Conservation (phyloP, 1,284 basidiomycete species). For the Heliocybe sulcata region DNA sequence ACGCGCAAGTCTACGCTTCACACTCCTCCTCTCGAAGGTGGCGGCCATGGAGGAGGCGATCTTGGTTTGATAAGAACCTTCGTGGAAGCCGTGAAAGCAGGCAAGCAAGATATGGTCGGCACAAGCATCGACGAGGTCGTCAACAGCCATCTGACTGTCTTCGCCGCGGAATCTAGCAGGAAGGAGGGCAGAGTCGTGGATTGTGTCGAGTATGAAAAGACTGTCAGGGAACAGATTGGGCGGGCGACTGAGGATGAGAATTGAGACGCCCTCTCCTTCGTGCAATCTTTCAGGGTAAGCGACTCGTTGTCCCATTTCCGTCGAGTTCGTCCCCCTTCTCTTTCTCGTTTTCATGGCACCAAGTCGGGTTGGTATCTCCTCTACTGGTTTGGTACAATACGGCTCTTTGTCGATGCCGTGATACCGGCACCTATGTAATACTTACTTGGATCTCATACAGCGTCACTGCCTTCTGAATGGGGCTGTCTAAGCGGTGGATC, state of each 20-base stretch:
- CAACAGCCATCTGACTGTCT: slow-evolving; percentile 75
- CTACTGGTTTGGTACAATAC: too few species aligned
- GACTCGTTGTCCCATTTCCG: too few species aligned
- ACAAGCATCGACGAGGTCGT: slow-evolving; percentile 65
- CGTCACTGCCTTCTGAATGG: too few species aligned
- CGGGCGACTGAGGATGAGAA: neutral
- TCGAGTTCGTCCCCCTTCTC: too few species aligned
- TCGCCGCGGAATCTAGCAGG: slow-evolving; percentile 77
- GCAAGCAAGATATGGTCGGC: slow-evolving; percentile 55
- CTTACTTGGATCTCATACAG: too few species aligned
- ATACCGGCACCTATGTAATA: too few species aligned
- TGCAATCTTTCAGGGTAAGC: neutral
- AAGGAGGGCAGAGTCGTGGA: slow-evolving; percentile 60
- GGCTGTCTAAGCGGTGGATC: neutral
- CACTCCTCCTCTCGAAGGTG: slow-evolving; percentile 49
- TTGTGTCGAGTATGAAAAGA: slow-evolving; percentile 50
- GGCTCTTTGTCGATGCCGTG: too few species aligned
- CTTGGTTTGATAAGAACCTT: slow-evolving; percentile 65
- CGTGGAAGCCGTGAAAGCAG: slow-evolving; percentile 60
- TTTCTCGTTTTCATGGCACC: too few species aligned
- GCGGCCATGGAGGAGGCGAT: slow-evolving; percentile 81
- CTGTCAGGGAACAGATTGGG: slow-evolving; percentile 28
- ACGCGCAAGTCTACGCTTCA: slow-evolving; percentile 40
- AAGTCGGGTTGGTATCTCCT: too few species aligned
- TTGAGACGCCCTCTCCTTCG: neutral